A percentile compares a stretch with the other conserved stretches of the same genome.
phyloP scores from a whole-genome alignment of 2,329 filamentous ascomycete genomes.

The Fusarium scirpi region DNA sequence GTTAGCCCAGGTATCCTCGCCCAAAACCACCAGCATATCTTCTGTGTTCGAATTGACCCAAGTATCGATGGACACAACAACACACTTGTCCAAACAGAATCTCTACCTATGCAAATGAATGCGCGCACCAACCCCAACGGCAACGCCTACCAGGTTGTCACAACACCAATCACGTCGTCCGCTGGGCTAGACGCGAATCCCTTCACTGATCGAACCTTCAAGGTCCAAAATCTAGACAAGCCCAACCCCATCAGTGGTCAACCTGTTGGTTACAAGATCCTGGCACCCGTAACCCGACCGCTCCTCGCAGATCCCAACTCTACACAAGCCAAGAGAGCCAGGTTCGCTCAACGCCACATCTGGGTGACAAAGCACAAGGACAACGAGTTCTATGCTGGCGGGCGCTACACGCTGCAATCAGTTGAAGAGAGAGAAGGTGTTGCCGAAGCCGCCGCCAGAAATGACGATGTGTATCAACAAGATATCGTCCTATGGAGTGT shows the following conservation, averaged over 20 bases:
- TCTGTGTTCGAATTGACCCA: conserved; percentile 73
- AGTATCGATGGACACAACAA: conserved; percentile 71
- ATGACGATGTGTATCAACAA: conserved; percentile 18
- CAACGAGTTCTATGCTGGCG: conserved; percentile 59
- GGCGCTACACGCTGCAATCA: conserved; percentile 52
- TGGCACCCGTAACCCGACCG: conserved; percentile 54
- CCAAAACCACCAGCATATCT: conserved; percentile 78
- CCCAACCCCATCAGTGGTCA: conserved; percentile 59
- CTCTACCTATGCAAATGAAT: conserved; percentile 58
- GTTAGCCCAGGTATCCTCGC: conserved; percentile 74
- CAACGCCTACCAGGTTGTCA: conserved; percentile 56
- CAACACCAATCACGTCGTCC: conserved; percentile 59
- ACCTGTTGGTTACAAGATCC: conserved; percentile 62
- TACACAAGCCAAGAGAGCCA: conserved; percentile 55
- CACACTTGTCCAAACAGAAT: conserved; percentile 60
- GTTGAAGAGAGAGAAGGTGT: conserved; percentile 6
- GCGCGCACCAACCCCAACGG: conserved; percentile 62
- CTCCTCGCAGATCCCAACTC: conserved; percentile 57
- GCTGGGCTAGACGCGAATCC: conserved; percentile 63
- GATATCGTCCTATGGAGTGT: conserved; percentile 23
- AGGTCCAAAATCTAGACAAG: conserved; percentile 60
- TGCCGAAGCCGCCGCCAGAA: conserved; percentile 7
- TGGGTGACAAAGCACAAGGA: conserved; percentile 62
- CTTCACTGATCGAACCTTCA: conserved; percentile 62
- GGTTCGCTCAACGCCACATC: conserved; percentile 58